Evolutionary conservation across 2,329 filamentous ascomycete genomes (phyloP), one percentile per base, ranked within the genome.

Genomic region (Microdochium paspali): DNA sequence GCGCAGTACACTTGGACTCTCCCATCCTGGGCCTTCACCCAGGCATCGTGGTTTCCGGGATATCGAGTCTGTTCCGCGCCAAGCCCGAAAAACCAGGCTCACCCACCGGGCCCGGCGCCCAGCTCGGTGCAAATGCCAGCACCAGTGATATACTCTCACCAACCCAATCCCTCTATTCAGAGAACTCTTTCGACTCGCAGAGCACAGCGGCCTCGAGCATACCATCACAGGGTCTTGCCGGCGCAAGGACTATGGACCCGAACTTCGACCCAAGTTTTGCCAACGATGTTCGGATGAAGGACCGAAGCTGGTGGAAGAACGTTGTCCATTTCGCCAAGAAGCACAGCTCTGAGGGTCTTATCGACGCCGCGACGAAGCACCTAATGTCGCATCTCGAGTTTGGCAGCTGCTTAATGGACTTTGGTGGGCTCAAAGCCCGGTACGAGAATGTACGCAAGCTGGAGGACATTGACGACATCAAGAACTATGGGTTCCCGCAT

Each of bases 11-110:
- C 48, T 84, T 95, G 44, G 90, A 96, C 64, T 85, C 87, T 0
- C 90, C 90, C 0, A 89, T 94, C 49, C 71, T 95, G 5, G 90
- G 90, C 3, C 84, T 96, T 61, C 89, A 96, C 64, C 90, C 89
- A 1, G 87, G 90, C 5, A 85, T 96, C 39, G 79, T 95, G 39
- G 77, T 82, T n/a, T 86, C 86, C 31, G 88, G 90, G 2, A 77
- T 95, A 47, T 78, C 82, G 2, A 91, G 87, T 58, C 73, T 95
- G 10, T 93, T 95, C 63, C 68, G 73, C 30, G 64, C 71, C 3
- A 64, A 70, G 10, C 61, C 68, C 3, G 59, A 61, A 15, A 53
- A 61, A 4, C 54, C 60, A 20, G 57, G 55, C 42, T 42, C 54
- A 39, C 52, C 23, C 23, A 20, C 21, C 21, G 23, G 35, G n/a